phyloP scores from a whole-genome alignment of 257 asterid genomes.

The Rhazya stricta region DNA sequence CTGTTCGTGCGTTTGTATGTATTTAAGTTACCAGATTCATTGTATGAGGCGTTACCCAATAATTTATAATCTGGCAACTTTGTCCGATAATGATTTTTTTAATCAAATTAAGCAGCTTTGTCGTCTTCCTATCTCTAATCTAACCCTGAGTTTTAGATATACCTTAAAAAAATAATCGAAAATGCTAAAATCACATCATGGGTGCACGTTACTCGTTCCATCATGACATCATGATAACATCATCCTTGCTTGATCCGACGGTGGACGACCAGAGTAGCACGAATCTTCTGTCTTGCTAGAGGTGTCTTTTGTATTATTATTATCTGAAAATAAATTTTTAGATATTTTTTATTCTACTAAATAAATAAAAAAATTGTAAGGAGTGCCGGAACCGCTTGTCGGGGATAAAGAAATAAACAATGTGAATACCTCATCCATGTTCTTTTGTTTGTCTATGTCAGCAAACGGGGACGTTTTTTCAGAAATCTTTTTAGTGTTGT shows the following conservation, averaged over 20 bases:
- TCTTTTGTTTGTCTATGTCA: slow-evolving; percentile 26
- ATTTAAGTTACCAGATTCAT: slow-evolving; percentile 16
- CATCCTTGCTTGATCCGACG: slow-evolving; percentile 13
- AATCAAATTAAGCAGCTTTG: slow-evolving; percentile 8
- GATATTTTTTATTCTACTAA: background rate
- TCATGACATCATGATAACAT: slow-evolving; percentile 1
- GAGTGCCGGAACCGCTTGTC: slow-evolving; percentile 37
- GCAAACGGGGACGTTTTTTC: background rate
- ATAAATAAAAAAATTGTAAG: slow-evolving; percentile 9
- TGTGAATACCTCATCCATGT: slow-evolving; percentile 48
- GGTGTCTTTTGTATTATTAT: background rate
- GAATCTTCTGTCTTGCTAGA: slow-evolving; percentile 7
- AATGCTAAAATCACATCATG: too few relatives aligned
- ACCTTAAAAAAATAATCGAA: too few relatives aligned
- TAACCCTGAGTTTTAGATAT: background rate
- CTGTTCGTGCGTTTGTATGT: slow-evolving; percentile 3
- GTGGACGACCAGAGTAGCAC: slow-evolving; percentile 9
- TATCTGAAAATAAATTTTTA: background rate
- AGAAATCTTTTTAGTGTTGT: background rate
- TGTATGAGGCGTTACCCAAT: slow-evolving; percentile 18
- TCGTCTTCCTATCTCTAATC: slow-evolving; percentile 17
- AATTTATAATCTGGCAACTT: slow-evolving; percentile 2
- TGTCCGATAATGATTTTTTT: slow-evolving; percentile 17
- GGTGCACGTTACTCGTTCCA: too few relatives aligned
- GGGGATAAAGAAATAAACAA: slow-evolving; percentile 26